phyloP scores from a whole-genome alignment of 495 filamentous ascomycete genomes.

The Penicillium desertorum region DNA sequence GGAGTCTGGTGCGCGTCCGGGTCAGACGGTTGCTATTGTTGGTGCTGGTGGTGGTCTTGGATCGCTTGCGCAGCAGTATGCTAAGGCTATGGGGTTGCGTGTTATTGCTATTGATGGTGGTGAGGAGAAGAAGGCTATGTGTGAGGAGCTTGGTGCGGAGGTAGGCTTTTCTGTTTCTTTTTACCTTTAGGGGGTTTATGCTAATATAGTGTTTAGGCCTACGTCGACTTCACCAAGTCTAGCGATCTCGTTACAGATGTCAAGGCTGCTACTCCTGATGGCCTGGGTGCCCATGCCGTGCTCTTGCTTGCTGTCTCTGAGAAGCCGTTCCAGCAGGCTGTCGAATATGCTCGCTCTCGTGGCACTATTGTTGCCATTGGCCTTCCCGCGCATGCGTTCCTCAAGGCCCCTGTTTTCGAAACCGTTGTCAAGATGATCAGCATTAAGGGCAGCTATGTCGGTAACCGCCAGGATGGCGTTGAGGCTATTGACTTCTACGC shows the following conservation, averaged over 20 bases:
- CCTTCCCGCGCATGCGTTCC: slow-evolving; percentile 70
- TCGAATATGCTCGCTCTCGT: slow-evolving; percentile 77
- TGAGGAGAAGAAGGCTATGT: slow-evolving; percentile 71
- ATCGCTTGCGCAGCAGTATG: slow-evolving; percentile 79
- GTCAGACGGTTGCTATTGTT: slow-evolving; percentile 78
- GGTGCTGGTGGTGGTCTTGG: slow-evolving; percentile 85
- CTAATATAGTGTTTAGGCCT: slow-evolving; percentile 37
- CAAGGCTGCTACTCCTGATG: slow-evolving; percentile 69
- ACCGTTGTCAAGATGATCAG: slow-evolving; percentile 83
- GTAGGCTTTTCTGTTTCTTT: slow-evolving; percentile 9
- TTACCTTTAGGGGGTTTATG: background rate
- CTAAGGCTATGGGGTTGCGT: slow-evolving; percentile 78
- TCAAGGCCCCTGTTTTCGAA: slow-evolving; percentile 79
- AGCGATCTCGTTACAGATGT: slow-evolving; percentile 78
- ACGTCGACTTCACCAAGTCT: slow-evolving; percentile 71
- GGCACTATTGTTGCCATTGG: slow-evolving; percentile 83
- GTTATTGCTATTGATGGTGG: slow-evolving; percentile 75
- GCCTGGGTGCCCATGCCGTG: slow-evolving; percentile 83
- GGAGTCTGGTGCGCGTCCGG: slow-evolving; percentile 63
- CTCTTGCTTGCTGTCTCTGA: slow-evolving; percentile 79
- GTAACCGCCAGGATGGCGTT: slow-evolving; percentile 76
- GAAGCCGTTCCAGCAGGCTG: slow-evolving; percentile 90
- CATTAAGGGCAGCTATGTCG: slow-evolving; percentile 90
- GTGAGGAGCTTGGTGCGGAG: slow-evolving; percentile 60
- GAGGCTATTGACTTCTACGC: slow-evolving; percentile 87